Evolutionary conservation across 805 yeast genomes (phyloP).

Genomic region (Diddensiella santjacobensis): DNA sequence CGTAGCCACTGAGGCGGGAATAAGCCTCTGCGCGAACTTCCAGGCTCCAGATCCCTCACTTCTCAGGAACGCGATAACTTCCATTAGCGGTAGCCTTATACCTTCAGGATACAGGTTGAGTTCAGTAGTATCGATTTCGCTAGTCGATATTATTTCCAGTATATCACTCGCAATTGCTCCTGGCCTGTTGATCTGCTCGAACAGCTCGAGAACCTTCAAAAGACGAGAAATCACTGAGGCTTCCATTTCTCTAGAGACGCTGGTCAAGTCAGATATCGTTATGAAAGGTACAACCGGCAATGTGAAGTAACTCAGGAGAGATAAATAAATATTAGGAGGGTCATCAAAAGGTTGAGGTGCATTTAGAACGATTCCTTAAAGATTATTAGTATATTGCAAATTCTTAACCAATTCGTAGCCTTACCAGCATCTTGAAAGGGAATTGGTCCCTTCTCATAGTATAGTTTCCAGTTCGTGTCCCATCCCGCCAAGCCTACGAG

Average conservation of each 20-base stretch:
- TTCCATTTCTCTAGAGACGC: conserved; percentile 9
- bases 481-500: conserved; percentile 68
- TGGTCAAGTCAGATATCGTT: conserved; percentile 14
- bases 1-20: neutral
- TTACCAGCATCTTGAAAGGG: neutral
- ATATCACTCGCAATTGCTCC: conserved; percentile 51
- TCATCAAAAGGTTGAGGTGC: conserved; percentile 43
- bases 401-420: too few species aligned
- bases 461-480: conserved; percentile 55
- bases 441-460: conserved; percentile 40
- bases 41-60: conserved; percentile 28
- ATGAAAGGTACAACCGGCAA: conserved; percentile 28
- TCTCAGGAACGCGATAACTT: conserved; percentile 21
- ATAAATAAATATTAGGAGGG: conserved; percentile 60
- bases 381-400: neutral
- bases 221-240: conserved; percentile 13
- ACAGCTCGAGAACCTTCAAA: conserved; percentile 11
- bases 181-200: conserved; percentile 37
- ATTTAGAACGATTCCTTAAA: conserved; percentile 17
- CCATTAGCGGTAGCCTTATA: conserved; percentile 61
- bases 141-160: conserved; percentile 58
- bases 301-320: conserved; percentile 50
- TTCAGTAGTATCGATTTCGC: conserved; percentile 43
- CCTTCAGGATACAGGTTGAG: conserved; percentile 75
- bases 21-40: neutral